Evolutionary conservation across 2,329 filamentous ascomycete genomes (phyloP), one percentile per base, ranked within the genome.

Genomic region (Diaporthe citriasiana): DNA sequence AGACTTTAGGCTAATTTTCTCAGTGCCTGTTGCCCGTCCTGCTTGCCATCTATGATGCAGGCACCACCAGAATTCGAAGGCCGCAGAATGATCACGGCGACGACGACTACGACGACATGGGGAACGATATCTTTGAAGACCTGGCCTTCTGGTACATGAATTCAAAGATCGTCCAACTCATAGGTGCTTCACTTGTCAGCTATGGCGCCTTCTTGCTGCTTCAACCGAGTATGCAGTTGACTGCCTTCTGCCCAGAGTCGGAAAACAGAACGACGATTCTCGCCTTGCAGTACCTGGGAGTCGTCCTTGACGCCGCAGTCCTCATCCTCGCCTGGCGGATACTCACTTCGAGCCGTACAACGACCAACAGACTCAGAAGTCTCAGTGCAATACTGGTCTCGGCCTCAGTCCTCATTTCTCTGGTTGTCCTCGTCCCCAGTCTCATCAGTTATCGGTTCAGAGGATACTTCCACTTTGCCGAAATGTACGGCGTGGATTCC

Each of bases 321-420:
- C 77, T 87, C 27, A 78, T 88, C n/a, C 78, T 88, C 13, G 74
- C 84, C 3, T 90, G 89, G 88, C 85, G 87, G 47, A 82, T 89
- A 5, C 79, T 90, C 7, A 84, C 85, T 17, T 89, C 88, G 87
- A 82, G 86, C 0, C 83, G 85, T 53, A 88, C 86, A 0, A 85
- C 86, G 8, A 87, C 84, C 75, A 79, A 81, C 42, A 84, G 87
- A 4, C 79, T 90, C n/a, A 84, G 82, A 13, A 85, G 83, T 0
- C 78, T 90, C 12, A 83, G 85, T 8, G 80, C 80, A 3, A 82
- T 89, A 3, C 77, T 89, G 7, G 74, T 85, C 1, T 75, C 83
- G 12, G 83, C 87, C 0, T 82, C 87, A 0, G 40, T 86, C 3
- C 82, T 80, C 9, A 82, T 83, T 25, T 82, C 80, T 0, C 51